Evolutionary conservation across 352 stramenopile species (phyloP).

Genomic region (Pythium plurisporium): DNA sequence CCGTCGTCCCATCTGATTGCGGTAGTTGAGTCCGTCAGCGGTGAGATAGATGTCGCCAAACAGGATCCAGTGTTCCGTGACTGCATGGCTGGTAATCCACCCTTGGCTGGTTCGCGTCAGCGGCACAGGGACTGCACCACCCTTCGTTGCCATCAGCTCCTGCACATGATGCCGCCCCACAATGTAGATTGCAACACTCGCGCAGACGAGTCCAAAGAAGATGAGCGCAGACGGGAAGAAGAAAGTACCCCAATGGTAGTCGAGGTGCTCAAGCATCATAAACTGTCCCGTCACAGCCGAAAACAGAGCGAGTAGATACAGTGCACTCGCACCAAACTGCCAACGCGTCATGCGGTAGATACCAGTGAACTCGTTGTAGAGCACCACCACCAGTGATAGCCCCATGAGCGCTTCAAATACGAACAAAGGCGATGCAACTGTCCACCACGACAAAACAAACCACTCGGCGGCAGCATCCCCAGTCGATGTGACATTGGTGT

Average conservation of each 20-base stretch:
- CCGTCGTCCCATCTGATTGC: slow-evolving; percentile 46
- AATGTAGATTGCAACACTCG: slow-evolving; percentile 76
- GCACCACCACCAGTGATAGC: slow-evolving; percentile 45
- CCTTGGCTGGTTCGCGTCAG: slow-evolving; percentile 68
- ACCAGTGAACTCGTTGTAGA: slow-evolving; percentile 76
- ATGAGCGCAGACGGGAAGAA: slow-evolving; percentile 72
- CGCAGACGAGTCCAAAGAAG: slow-evolving; percentile 72
- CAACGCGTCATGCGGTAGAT: slow-evolving; percentile 72
- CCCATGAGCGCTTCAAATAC: slow-evolving; percentile 60
- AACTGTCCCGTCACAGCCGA: slow-evolving; percentile 56
- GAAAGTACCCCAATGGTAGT: slow-evolving; percentile 70
- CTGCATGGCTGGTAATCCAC: slow-evolving; percentile 79
- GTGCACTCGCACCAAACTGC: slow-evolving; percentile 65
- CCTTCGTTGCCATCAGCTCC: slow-evolving; percentile 77
- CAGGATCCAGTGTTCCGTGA: slow-evolving; percentile 80
- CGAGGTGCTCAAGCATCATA: slow-evolving; percentile 70
- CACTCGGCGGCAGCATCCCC: no score
- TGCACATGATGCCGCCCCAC: slow-evolving; percentile 74
- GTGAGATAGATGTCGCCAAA: slow-evolving; percentile 78
- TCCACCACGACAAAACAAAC: slow-evolving; percentile 67
- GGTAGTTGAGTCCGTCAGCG: slow-evolving; percentile 44
- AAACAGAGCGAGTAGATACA: slow-evolving; percentile 69
- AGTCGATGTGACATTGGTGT: not conserved
- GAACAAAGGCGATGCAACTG: slow-evolving; percentile 64
- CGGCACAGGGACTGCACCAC: slow-evolving; percentile 70